Percentiles rank a stretch among this genome's conserved stretches.
phyloP scores from a whole-genome alignment of 169 alveolate genomes.

The Cryptosporidium viatorum region DNA sequence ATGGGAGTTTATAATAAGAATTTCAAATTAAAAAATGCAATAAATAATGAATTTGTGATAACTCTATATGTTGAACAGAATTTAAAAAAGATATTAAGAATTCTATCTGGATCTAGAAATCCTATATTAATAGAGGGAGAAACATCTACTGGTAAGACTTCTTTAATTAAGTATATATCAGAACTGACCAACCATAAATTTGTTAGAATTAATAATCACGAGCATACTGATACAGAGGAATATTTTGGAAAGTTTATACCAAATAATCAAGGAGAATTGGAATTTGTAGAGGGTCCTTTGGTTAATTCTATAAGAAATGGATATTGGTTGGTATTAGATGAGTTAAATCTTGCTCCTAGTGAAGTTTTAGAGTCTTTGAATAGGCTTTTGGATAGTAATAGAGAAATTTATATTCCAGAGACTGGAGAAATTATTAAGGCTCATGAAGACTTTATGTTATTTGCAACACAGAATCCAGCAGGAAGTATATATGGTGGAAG shows the following conservation, averaged over 20 bases:
- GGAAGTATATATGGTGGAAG: slow-evolving; percentile 98
- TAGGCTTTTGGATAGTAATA: slow-evolving; percentile 98
- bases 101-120: slow-evolving; percentile 92
- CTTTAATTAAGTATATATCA: slow-evolving; percentile 95
- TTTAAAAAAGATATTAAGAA: slow-evolving; percentile 90
- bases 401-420: slow-evolving; percentile 97
- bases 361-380: slow-evolving; percentile 98
- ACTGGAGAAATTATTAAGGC: slow-evolving; percentile 95
- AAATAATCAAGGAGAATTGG: slow-evolving; percentile 86
- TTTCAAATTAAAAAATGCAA: slow-evolving; percentile 75
- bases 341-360: slow-evolving; percentile 98
- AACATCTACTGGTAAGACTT: slow-evolving; percentile 99
- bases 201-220: slow-evolving; percentile 98
- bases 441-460: slow-evolving; percentile 96
- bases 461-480: slow-evolving; percentile 99
- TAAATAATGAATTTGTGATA: slow-evolving; percentile 86
- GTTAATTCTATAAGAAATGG: slow-evolving; percentile 98
- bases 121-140: slow-evolving; percentile 99
- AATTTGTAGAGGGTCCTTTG: slow-evolving; percentile 97
- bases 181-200: slow-evolving; percentile 93
- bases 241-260: slow-evolving; percentile 97
- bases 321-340: slow-evolving; percentile 99
- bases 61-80: slow-evolving; percentile 90
- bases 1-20: slow-evolving; percentile 66
- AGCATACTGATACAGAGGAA: slow-evolving; percentile 98